Evolutionary conservation across 768 basidiomycete genomes (phyloP).

Genomic region (Trametes sanguinea): DNA sequence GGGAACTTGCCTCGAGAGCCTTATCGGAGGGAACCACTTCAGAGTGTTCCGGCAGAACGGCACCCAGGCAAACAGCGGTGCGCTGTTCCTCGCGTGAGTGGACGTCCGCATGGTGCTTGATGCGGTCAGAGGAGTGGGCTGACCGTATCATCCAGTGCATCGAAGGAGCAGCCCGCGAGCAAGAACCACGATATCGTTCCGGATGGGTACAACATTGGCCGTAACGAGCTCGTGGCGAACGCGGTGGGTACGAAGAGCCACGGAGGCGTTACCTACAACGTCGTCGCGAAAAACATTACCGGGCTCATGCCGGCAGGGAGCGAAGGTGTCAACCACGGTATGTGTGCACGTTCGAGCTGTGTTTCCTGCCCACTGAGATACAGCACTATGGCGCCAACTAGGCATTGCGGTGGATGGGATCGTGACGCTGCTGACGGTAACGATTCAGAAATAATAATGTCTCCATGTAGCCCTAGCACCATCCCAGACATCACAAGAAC

Average conservation of each 20-base stretch:
- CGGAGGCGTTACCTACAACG: constrained; percentile 46
- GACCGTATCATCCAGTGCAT: constrained; percentile 23
- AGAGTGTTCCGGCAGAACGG: constrained; percentile 37
- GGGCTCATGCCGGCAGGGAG: constrained; percentile 54
- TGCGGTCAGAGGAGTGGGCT: background rate
- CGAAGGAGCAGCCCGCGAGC: constrained; percentile 26
- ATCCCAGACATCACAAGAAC: too few species aligned
- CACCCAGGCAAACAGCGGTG: constrained; percentile 32
- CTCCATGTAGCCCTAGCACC: background rate
- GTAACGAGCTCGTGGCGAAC: constrained; percentile 37
- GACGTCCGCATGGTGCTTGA: too few species aligned
- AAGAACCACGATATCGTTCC: constrained; percentile 30
- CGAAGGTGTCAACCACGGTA: constrained; percentile 51
- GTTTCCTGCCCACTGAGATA: background rate
- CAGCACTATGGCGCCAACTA: constrained; percentile 22
- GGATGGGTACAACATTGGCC: constrained; percentile 36
- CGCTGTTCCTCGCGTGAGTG: constrained; percentile 39
- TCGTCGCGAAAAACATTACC: constrained; percentile 45
- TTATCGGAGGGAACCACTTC: constrained; percentile 50
- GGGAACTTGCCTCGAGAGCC: constrained; percentile 46
- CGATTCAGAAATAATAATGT: constrained; percentile 30
- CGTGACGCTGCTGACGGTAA: constrained; percentile 52
- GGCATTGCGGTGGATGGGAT: constrained; percentile 60
- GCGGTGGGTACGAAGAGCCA: constrained; percentile 41
- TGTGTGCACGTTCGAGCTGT: background rate